A percentile compares a stretch with the other conserved stretches of the same genome.
Conservation (phyloP, 2,329 filamentous ascomycete species). For the Fusarium sp. region DNA sequence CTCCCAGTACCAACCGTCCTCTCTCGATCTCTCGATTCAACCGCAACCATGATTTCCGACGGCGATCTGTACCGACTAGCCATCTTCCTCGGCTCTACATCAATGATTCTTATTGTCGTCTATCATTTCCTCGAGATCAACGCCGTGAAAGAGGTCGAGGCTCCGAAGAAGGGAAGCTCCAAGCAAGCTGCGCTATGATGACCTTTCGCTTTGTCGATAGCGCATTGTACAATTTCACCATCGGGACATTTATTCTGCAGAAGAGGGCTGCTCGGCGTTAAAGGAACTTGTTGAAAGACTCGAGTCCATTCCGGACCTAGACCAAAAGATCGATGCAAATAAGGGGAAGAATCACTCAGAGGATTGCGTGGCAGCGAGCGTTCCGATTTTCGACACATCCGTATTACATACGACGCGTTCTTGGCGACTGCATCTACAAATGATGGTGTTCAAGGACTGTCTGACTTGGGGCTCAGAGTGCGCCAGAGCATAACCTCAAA, state of each 20-base stretch:
- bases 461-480: background rate
- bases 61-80: conserved; percentile 89
- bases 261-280: conserved; percentile 29
- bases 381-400: conserved; percentile 3
- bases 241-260: conserved; percentile 19
- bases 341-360: conserved; percentile 3
- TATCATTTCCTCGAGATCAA: conserved; percentile 99
- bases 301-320: conserved; percentile 1
- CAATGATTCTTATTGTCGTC: conserved; percentile 92
- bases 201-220: conserved; percentile 1
- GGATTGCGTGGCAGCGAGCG: background rate
- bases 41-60: conserved; percentile 89
- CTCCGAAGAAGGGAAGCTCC: conserved; percentile 16
- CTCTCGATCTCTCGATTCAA: conserved; percentile 6
- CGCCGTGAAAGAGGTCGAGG: conserved; percentile 51
- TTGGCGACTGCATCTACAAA: background rate
- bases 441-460: background rate
- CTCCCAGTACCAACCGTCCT: conserved; percentile 4
- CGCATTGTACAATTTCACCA: conserved; percentile 26
- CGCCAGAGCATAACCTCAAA: background rate
- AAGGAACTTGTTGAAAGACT: conserved; percentile 24
- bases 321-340: conserved; percentile 2
- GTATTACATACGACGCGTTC: background rate
- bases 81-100: conserved; percentile 88
- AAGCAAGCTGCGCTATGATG: conserved; percentile 31